Conservation (phyloP, 768 basidiomycete species). For the Mycena polygramma region DNA sequence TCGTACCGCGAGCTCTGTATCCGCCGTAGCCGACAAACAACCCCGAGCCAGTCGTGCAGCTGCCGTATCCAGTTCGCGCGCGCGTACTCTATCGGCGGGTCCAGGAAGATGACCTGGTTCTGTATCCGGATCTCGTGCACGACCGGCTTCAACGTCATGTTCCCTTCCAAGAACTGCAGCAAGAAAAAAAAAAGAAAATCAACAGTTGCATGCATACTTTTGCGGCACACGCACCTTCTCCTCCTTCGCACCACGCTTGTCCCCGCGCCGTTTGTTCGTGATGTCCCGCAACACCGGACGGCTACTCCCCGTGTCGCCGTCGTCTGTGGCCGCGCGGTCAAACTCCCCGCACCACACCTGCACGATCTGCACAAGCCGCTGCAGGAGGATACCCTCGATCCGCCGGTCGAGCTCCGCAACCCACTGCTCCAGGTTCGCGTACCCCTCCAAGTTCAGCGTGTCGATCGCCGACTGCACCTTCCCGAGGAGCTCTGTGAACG, state of each 20-base stretch:
- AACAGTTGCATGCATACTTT: not conserved
- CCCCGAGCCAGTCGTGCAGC: conserved; percentile 90
- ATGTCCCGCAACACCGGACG: conserved; percentile 63
- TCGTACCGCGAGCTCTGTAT: conserved; percentile 98
- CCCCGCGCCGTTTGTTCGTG: conserved; percentile 75
- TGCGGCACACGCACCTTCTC: conserved; percentile 71
- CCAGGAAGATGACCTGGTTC: conserved; percentile 98
- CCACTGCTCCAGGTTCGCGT: conserved; percentile 94
- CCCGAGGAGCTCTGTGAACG: conserved; percentile 82
- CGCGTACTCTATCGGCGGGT: conserved; percentile 97
- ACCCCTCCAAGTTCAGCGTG: conserved; percentile 94
- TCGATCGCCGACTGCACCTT: conserved; percentile 95
- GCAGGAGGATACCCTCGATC: conserved; percentile 85
- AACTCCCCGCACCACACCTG: conserved; percentile 93
- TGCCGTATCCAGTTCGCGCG: conserved; percentile 91
- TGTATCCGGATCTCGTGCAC: conserved; percentile 98
- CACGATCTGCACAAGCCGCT: conserved; percentile 82
- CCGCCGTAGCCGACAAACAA: conserved; percentile 87
- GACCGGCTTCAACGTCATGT: conserved; percentile 85
- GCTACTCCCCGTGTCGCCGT: conserved; percentile 68
- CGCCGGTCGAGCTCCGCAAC: conserved; percentile 85
- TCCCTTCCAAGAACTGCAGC: conserved; percentile 74
- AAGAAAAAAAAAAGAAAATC: conserved; percentile 3
- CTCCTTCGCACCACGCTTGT: conserved; percentile 77
- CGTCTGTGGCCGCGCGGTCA: conserved; percentile 69